Percentiles rank a stretch among this genome's conserved stretches.
phyloP scores from a whole-genome alignment of 805 yeast genomes.

The Monosporozyma unispora region DNA sequence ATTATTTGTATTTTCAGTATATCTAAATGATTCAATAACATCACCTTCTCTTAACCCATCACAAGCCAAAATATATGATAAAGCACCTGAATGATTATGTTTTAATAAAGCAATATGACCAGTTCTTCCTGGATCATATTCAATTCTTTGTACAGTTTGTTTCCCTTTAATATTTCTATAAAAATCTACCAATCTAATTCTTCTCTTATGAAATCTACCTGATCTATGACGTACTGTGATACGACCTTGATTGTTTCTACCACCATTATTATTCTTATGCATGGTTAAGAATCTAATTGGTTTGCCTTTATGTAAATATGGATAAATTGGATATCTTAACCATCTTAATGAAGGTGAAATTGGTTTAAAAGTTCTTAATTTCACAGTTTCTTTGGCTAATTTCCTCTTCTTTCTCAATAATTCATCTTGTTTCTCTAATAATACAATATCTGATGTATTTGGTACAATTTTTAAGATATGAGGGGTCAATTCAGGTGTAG shows the following conservation, averaged over 20 bases:
- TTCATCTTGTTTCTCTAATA: slow-evolving; percentile 71
- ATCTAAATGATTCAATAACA: slow-evolving; percentile 74
- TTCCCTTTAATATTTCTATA: slow-evolving; percentile 57
- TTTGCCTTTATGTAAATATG: slow-evolving; percentile 76
- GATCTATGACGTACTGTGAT: slow-evolving; percentile 93
- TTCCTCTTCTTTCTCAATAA: slow-evolving; percentile 63
- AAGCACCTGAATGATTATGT: slow-evolving; percentile 49
- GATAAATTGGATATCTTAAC: slow-evolving; percentile 80
- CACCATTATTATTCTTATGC: slow-evolving; percentile 64
- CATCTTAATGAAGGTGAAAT: slow-evolving; percentile 82
- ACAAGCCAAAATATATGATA: slow-evolving; percentile 79
- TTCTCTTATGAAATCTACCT: slow-evolving; percentile 81
- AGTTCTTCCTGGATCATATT: slow-evolving; percentile 90
- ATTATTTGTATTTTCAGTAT: slow-evolving; percentile 6
- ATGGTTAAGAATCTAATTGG: slow-evolving; percentile 71
- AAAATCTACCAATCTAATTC: slow-evolving; percentile 77
- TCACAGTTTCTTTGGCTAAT: slow-evolving; percentile 59
- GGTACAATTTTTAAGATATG: slow-evolving; percentile 2
- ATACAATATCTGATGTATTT: slow-evolving; percentile 42
- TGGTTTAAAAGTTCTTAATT: slow-evolving; percentile 68
- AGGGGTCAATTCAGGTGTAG: neutral
- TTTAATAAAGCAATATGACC: slow-evolving; percentile 84
- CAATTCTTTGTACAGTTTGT: slow-evolving; percentile 78
- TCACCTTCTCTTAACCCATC: slow-evolving; percentile 94
- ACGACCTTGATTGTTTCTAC: slow-evolving; percentile 81